Evolutionary conservation across 176 grass and related monocot species (phyloP), one percentile per base, ranked within the genome.

Genomic region (Rhynchospora tenuis): DNA sequence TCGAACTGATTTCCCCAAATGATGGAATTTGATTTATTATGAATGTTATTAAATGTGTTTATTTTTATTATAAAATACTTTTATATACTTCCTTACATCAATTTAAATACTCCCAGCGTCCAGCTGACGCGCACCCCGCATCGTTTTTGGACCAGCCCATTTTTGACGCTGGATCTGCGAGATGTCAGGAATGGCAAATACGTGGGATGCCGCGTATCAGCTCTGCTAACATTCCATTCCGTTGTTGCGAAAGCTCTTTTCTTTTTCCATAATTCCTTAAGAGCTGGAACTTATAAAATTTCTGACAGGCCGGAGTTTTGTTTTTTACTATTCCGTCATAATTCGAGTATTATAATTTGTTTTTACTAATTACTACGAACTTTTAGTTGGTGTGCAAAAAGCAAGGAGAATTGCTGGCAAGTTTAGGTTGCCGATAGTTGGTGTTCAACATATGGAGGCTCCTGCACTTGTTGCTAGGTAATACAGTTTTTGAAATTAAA

Each of bases 401-500:
- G 95, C 92, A 84, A 83, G 92, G 48, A 88, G 83, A 84, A 81
- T 98, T 87, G 95, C 95, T 59, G 91, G 88, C 83, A 74, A 33
- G 54, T 94, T 93, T 67, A 46, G 73, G 58, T 91, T 94, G 79
- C 95, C 92, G 78, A 91, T 94, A 68, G 92, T 98, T 87, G 87
- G 89, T 68, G 90, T 94, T 84, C 92, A 98, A 85, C 95, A 94
- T 87, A 98, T 98, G 95, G 95, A 98, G 67, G 95, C 92, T 51
- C 92, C 94, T 76, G 85, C 92, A 87, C 87, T 98, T 85, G 95
- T 98, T 94, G 91, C 95, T 81, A 98, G 95, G 95, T 94, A n/a
- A n/a, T n/a, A 88, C 83, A 77, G 20, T 26, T 26, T 51, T 2
- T 26, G 22, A 54, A 28, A 75, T 11, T 6, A 27, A 61, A 75